Conservation (phyloP, 192 early-diverging fungal species). For the Coemansia sp. region DNA sequence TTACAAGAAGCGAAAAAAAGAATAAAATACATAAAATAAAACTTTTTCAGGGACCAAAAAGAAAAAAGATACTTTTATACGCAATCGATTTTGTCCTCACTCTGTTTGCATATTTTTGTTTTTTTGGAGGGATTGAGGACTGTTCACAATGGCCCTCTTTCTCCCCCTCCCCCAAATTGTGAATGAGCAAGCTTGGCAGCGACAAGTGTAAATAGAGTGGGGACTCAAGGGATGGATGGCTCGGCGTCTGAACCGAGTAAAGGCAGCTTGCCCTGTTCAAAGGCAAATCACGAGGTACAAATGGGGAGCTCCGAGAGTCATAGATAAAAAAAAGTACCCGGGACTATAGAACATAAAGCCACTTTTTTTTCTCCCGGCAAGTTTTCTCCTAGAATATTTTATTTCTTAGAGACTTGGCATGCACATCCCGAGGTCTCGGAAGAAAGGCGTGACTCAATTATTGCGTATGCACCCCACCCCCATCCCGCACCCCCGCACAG, state of each 20-base stretch:
- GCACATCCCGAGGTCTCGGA: not conserved
- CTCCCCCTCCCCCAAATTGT: not conserved
- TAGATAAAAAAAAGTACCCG: not conserved
- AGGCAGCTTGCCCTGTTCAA: not conserved
- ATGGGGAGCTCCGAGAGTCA: not conserved
- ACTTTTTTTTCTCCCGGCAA: too few species aligned
- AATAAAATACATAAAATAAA: not conserved
- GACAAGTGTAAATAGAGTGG: slow-evolving; percentile 1
- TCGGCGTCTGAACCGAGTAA: not conserved
- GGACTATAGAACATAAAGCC: too few species aligned
- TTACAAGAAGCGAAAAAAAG: not conserved
- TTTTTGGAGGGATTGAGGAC: not conserved
- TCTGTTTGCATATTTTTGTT: slow-evolving; percentile 3
- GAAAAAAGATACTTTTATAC: not conserved
- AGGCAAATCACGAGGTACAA: not conserved
- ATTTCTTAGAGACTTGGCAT: too few species aligned
- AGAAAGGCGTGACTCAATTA: not conserved
- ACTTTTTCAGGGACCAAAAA: not conserved
- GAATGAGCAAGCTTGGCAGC: not conserved
- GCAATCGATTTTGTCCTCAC: not conserved
- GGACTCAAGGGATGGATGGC: slow-evolving; percentile 4
- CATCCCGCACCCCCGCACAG: not conserved
- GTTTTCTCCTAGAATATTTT: not conserved
- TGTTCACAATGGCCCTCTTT: not conserved
- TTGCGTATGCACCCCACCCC: not conserved